Conservation (phyloP, 768 basidiomycete genomes). For the Rhizopogon rudus region DNA sequence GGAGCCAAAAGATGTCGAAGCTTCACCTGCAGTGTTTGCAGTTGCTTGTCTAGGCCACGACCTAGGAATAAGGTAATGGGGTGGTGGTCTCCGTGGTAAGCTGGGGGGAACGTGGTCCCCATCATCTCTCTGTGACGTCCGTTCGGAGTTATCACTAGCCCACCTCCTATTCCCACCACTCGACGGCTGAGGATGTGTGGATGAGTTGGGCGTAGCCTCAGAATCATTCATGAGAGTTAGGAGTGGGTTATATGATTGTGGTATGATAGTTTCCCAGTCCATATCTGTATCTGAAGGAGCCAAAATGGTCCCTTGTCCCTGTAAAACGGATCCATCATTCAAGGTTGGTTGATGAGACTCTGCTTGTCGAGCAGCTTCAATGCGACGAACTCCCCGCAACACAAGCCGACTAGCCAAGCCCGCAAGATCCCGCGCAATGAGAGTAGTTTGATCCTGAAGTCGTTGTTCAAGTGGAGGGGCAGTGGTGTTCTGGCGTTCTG, state of each 20-base stretch:
- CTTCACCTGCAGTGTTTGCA: background rate
- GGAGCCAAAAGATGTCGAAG: background rate
- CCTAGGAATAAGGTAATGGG: background rate
- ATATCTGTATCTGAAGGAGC: background rate
- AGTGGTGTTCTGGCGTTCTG: conserved; percentile 15
- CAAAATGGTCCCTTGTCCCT: background rate
- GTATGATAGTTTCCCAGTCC: background rate
- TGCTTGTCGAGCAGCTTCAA: conserved; percentile 11
- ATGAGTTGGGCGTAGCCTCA: background rate
- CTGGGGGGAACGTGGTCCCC: background rate
- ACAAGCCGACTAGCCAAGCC: conserved; percentile 24
- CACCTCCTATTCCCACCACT: background rate
- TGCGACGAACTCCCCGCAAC: conserved; percentile 18
- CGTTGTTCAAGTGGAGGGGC: conserved; percentile 23
- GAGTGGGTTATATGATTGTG: background rate
- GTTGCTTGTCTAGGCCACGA: background rate
- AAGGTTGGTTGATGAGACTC: background rate
- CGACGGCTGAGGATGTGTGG: background rate
- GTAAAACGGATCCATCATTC: background rate
- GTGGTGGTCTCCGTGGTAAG: background rate
- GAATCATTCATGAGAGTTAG: background rate
- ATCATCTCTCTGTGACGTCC: background rate
- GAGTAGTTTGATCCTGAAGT: conserved; percentile 22
- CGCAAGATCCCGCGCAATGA: conserved; percentile 29
- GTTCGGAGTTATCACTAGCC: background rate